Evolutionary conservation across 2,329 filamentous ascomycete species (phyloP), one percentile per base, ranked within the genome.

Genomic region (Paecilomyces niveus): DNA sequence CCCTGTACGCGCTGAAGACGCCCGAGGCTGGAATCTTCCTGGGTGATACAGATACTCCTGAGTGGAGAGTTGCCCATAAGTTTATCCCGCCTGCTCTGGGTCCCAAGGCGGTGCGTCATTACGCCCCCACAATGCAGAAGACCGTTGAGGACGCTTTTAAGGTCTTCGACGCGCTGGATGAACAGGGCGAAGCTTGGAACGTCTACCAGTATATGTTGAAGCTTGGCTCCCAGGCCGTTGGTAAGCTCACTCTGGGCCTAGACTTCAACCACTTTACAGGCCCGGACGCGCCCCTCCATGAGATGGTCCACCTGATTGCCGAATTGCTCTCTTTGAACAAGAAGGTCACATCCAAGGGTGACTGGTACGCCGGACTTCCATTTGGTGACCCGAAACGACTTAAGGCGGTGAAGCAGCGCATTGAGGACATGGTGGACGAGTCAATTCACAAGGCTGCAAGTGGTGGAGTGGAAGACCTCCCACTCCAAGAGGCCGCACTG

Each of bases 21-120:
- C 39, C 63, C 13, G 60, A 64, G 0, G 51, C 61, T 2, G 72
- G 71, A 10, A 59, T 74, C 26, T 74, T 74, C 58, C 57, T 72
- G 0, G 67, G 67, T 4, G 72, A 74, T 54, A 72, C 70, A 0
- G 67, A 72, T 54, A 68, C 64, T 0, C 64, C 68, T 55, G 69
- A 70, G 22, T 74, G 70, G 69, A 71, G 66, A 50, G 57, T 78
- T 0, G 78, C 80, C 0, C 85, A 87, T 74, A 87, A 87, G 67
- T 87, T 86, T 68, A 63, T 87, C 0, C 83, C 84, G 0, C 83
- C 85, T 0, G 80, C 82, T 0, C 72, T 87, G 10, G 79, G 79
- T 0, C 83, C 84, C 32, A 85, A 84, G 65, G 84, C 84, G 0
- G 83, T 87, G 3, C 74, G 81, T 0, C 84, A 86, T 63, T 86